Evolutionary conservation across 495 filamentous ascomycete species (phyloP), one percentile per base, ranked within the genome.

Genomic region (Penicillium robsamsonii): DNA sequence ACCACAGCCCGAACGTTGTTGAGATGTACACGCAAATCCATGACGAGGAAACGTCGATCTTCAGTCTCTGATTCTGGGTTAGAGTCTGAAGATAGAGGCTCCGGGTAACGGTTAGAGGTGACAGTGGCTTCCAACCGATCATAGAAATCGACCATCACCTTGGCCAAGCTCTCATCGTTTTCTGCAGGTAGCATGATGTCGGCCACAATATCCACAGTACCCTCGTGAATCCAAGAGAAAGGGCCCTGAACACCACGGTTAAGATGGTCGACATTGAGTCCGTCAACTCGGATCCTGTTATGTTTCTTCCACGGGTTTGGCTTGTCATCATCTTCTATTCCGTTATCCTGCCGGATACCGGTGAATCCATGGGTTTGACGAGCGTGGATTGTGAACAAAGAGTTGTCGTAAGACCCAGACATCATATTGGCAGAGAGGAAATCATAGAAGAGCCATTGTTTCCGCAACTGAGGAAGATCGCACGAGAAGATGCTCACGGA

Each of bases 361-460:
- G 81, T 83, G 47, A 82, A 81, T 49, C 81, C 77, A 65, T 97
- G 92, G 18, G 86, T 85, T 69, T 98, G 94, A 13, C 90, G 85
- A 20, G 94, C 94, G 70, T 98, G 94, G 50, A 98, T 96, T 1
- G 92, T 97, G 71, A 98, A 98, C 1, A 97, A 77, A 1, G 95
- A 97, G 40, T 96, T 90, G 62, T 98, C 94, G 60, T 89, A 96
- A 6, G 92, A 93, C 13, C 94, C 94, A 12, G 91, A 95, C 87
- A 97, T 94, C 69, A 91, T 91, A 59, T 90, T 96, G 37, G 94
- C 95, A 0, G 89, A 94, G 20, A 98, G 71, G 62, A 97, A 96
- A 71, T 98, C 94, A 72, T 98, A 98, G 70, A 97, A 96, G 1
- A 98, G 78, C 87, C 91, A 97, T 58, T 96, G 95, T 64, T 96